A percentile compares a stretch with the other conserved stretches of the same genome.
Conservation (phyloP, 176 grass and related monocot species). For the sorghum (Sorghum bicolor) region Sorghum_bicolor_NCBIv3 NC_012870.2:77723001-77723500, state of each 20-base stretch:
- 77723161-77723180: not conserved
- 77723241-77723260: not conserved
- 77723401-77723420: not conserved
- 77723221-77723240: not conserved
- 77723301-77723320: not conserved
- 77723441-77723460: not conserved
- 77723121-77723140: not conserved
- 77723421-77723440: not conserved
- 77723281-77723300: constrained; percentile 20
- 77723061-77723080: not conserved
- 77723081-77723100: not conserved
- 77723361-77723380: not conserved
- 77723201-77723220: not conserved
- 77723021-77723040: not conserved
- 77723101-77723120: not conserved
- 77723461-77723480: not conserved
- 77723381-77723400: not conserved
- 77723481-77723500: not conserved
- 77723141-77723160: not conserved
- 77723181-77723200: not conserved
- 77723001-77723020: not conserved
- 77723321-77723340: not conserved
- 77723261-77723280: constrained; percentile 40
- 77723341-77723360: not conserved
- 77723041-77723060: not conserved